Evolutionary conservation across 768 basidiomycete species (phyloP).

Genomic region (Lactarius sp.): DNA sequence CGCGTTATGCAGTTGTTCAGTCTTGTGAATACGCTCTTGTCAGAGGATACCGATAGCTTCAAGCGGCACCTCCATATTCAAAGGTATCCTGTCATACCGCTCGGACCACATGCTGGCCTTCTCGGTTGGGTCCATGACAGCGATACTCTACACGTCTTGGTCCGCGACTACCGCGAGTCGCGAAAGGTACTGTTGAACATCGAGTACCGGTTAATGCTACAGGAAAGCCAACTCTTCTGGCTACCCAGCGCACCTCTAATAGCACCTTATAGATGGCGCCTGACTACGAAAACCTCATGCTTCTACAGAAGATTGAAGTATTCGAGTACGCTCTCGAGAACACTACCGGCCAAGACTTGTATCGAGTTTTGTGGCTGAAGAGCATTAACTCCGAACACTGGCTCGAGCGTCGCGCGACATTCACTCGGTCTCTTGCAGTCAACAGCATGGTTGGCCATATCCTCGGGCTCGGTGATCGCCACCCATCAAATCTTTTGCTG

Average conservation of each 20-base stretch:
- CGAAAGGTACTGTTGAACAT: conserved; percentile 96
- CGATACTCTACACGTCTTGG: conserved; percentile 93
- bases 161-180: conserved; percentile 93
- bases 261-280: conserved; percentile 82
- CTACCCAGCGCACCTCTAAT: not conserved
- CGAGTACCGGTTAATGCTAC: conserved; percentile 97
- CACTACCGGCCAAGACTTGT: conserved; percentile 96
- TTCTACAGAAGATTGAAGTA: conserved; percentile 97
- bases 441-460: conserved; percentile 99
- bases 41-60: conserved; percentile 91
- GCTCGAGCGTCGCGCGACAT: conserved; percentile 93
- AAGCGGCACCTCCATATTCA: conserved; percentile 95
- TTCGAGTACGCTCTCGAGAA: conserved; percentile 99
- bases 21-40: conserved; percentile 90
- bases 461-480: conserved; percentile 93
- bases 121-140: conserved; percentile 94
- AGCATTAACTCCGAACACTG: conserved; percentile 94
- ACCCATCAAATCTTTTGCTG: conserved; percentile 91
- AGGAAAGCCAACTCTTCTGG: conserved; percentile 43
- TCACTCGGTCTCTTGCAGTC: conserved; percentile 91
- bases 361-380: conserved; percentile 95
- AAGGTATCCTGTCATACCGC: conserved; percentile 84
- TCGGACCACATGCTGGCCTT: conserved; percentile 93
- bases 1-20: conserved; percentile 99
- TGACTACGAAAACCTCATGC: conserved; percentile 90